A percentile compares a stretch with the other conserved stretches of the same genome.
Conservation (phyloP, 169 alveolate species). For the Plasmodium reichenowi region DNA sequence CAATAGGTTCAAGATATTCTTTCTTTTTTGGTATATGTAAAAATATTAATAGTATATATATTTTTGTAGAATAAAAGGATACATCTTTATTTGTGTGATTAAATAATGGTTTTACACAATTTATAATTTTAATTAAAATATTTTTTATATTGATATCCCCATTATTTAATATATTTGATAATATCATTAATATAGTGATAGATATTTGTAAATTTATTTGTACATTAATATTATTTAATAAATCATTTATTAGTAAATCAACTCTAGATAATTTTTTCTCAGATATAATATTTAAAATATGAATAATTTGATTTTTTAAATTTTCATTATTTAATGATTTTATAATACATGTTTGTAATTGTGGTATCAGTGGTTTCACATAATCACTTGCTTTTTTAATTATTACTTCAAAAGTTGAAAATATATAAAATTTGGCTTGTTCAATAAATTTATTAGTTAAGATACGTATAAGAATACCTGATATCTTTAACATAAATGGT, state of each 20-base stretch:
- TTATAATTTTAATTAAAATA: constrained; percentile 54
- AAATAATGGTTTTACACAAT: constrained; percentile 31
- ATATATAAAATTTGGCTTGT: constrained; percentile 59
- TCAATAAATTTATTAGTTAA: constrained; percentile 75
- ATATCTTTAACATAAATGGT: constrained; percentile 49
- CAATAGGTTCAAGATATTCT: constrained; percentile 45
- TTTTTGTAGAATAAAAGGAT: constrained; percentile 59
- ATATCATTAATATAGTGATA: constrained; percentile 65
- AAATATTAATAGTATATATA: constrained; percentile 51
- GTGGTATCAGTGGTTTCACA: constrained; percentile 69
- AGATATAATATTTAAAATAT: constrained; percentile 66
- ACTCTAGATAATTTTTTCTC: constrained; percentile 70
- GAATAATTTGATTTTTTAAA: constrained; percentile 75
- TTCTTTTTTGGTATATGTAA: constrained; percentile 57
- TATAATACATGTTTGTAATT: constrained; percentile 75
- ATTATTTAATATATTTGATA: constrained; percentile 62
- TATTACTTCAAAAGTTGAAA: constrained; percentile 63
- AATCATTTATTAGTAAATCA: constrained; percentile 72
- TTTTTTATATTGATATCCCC: constrained; percentile 36
- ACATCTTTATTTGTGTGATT: constrained; percentile 35
- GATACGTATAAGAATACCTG: constrained; percentile 67
- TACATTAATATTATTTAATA: constrained; percentile 67
- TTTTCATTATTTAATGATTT: constrained; percentile 70
- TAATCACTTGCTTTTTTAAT: constrained; percentile 65
- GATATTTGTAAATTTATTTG: constrained; percentile 44